Evolutionary conservation across 371 early-diverging fungal species (phyloP).

Genomic region (Mucor piriformis): DNA sequence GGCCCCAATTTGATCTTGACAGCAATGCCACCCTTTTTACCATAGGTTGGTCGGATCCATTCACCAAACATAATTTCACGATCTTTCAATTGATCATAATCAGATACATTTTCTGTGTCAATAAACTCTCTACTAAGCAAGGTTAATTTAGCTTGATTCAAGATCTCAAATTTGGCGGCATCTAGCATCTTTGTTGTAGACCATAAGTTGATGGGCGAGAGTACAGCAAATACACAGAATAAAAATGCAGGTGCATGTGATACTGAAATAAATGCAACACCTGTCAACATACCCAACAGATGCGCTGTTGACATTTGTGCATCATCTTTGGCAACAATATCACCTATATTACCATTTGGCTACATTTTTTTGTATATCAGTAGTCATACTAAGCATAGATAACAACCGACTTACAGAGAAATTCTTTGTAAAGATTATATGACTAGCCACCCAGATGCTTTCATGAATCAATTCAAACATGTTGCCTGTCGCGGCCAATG

Average conservation of each 20-base stretch:
- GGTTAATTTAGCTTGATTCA: conserved; percentile 64
- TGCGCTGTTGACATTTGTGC: conserved; percentile 76
- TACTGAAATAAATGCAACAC: conserved; percentile 61
- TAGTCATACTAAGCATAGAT: too few species aligned
- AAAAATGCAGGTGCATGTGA: conserved; percentile 64
- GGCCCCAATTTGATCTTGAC: conserved; percentile 46
- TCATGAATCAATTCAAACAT: conserved; percentile 66
- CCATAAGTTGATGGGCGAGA: conserved; percentile 63
- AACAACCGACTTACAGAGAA: conserved; percentile 71
- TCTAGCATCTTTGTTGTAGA: conserved; percentile 58
- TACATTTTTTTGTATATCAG: too few species aligned
- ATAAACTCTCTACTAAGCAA: conserved; percentile 55
- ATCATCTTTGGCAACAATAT: conserved; percentile 76
- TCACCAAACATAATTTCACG: conserved; percentile 67
- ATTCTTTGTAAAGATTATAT: conserved; percentile 75
- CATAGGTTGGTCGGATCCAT: conserved; percentile 54
- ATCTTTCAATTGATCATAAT: conserved; percentile 43
- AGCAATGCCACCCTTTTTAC: conserved; percentile 28
- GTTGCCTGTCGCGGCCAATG: conserved; percentile 66
- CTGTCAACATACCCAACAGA: conserved; percentile 66
- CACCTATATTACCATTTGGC: conserved; percentile 68
- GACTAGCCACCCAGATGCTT: conserved; percentile 70
- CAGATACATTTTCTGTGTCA: conserved; percentile 42
- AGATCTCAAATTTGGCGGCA: conserved; percentile 68
- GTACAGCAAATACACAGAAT: conserved; percentile 56